Evolutionary conservation across 768 basidiomycete species (phyloP).

Genomic region (Solioccasus polychromus): DNA sequence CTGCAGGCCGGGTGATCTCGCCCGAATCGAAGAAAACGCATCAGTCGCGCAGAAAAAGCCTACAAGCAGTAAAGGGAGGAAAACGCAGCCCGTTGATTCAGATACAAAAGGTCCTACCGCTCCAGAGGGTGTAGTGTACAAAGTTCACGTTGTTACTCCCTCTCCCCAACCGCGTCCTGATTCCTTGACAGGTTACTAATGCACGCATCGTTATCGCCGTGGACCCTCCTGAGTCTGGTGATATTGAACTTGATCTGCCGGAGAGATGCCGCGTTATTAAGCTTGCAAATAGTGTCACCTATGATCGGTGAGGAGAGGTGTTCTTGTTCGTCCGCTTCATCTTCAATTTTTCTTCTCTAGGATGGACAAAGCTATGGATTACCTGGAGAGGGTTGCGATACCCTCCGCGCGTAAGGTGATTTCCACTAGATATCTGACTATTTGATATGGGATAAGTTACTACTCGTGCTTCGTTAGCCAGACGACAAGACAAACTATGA

Average conservation of each 20-base stretch:
- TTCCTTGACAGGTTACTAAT: slow-evolving; percentile 61
- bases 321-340: background rate
- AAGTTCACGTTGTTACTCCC: slow-evolving; percentile 41
- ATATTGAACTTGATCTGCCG: slow-evolving; percentile 73
- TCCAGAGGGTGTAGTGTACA: slow-evolving; percentile 84
- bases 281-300: slow-evolving; percentile 89
- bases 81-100: slow-evolving; percentile 28
- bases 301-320: slow-evolving; percentile 57
- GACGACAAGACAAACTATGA: slow-evolving; percentile 43
- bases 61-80: slow-evolving; percentile 47
- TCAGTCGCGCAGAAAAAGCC: slow-evolving; percentile 41
- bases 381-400: slow-evolving; percentile 49
- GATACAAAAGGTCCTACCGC: slow-evolving; percentile 39
- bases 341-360: slow-evolving; percentile 38
- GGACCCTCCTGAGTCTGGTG: slow-evolving; percentile 55
- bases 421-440: background rate
- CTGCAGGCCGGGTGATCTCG: slow-evolving; percentile 81
- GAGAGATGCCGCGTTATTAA: slow-evolving; percentile 85
- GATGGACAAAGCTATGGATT: slow-evolving; percentile 82
- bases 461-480: slow-evolving; percentile 19
- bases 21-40: slow-evolving; percentile 75
- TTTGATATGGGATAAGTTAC: background rate
- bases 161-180: background rate
- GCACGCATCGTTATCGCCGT: slow-evolving; percentile 79
- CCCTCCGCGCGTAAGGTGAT: slow-evolving; percentile 25